Evolutionary conservation across 805 yeast species (phyloP), one percentile per base, ranked within the genome.

Genomic region (Gaillardinia entomophila): DNA sequence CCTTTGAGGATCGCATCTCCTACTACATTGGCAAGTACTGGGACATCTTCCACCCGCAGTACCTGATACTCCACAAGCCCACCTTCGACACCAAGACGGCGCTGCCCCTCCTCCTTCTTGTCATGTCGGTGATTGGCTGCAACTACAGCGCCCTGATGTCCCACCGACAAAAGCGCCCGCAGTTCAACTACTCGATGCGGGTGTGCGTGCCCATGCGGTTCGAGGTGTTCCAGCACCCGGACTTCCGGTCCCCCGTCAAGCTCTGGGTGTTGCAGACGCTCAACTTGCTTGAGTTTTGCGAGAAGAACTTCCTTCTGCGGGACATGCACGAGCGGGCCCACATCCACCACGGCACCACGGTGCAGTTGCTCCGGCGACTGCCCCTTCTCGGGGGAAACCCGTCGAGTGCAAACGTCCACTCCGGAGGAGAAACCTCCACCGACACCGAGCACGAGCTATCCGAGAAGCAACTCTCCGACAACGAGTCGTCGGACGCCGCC

Each of bases 321-420:
- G 60, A 62, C 26, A 55, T 83, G 45, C 96, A 86, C 51, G 96
- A 86, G 57, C 58, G 96, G 30, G 83, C 86, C 0, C 90, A 82
- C 54, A 61, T 87, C 14, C 95, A 87, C 51, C 96, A 86, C 53
- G 95, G 92, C 4, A 82, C 95, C 0, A 78, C 89, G 0, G 78
- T 85, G 26, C 95, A 86, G 54, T 58, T 86, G 27, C 58, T 86
- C 31, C 62, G 94, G 43, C 66, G 95, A 44, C 76, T 86, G 0
- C 86, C 94, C 1, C 73, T 82, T 1, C 55, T 86, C 22, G 88
- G 88, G 11, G 88, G 88, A 0, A 75, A 81, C 35, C 84, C 87
- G 0, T 57, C 52, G 28, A 58, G 45, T 28, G 43, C 42, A 33
- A 27, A 46, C 42, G 3, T 34, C 36, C 33, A 56, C n/a, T n/a